Evolutionary conservation across 768 basidiomycete genomes (phyloP), one percentile per base, ranked within the genome.

Genomic region (Boletus bicolor): DNA sequence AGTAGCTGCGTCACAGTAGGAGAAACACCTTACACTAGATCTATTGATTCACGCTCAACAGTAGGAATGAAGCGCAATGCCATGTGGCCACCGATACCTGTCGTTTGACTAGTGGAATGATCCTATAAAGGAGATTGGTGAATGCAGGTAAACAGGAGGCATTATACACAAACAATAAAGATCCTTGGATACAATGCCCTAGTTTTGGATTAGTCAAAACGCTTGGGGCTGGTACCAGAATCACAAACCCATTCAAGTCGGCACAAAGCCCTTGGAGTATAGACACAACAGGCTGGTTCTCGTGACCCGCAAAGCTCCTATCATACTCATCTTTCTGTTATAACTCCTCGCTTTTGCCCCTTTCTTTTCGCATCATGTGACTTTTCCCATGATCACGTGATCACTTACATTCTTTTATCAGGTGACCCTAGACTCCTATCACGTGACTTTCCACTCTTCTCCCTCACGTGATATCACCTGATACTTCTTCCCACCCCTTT

Each of bases 181-280:
- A 95, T 79, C 36, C 84, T 83, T 2, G 91, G 79, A 37, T 81
- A 72, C 38, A 86, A 86, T 17, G 77, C 73, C 34, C 89, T 89
- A 51, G 53, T 53, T 38, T 9, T 42, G 8, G 12, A 11, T 57
- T 14, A 44, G 57, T 49, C 48, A 62, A 46, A 8, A 48, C 53
- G 2, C 15, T 30, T 2, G 14, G 7, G 9, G 4, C n/a, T 39
- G 10, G 7, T 9, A 44, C 4, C 5, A 34, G 0, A 7, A 57
- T 14, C 53, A 55, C 14, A 61, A 54, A 54, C 44, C 67, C 19
- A 19, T 19, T 19, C 19, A 19, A 19, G 19, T 19, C 19, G 19
- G 19, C 19, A 19, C 19, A 19, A 19, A 19, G 19, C 9, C 47
- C 55, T 44, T 37, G 55, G 28, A 59, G 49, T 7, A 59, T 17